phyloP scores from a whole-genome alignment of 176 grass and related monocot species.

The Metroxylon sagu region DNA sequence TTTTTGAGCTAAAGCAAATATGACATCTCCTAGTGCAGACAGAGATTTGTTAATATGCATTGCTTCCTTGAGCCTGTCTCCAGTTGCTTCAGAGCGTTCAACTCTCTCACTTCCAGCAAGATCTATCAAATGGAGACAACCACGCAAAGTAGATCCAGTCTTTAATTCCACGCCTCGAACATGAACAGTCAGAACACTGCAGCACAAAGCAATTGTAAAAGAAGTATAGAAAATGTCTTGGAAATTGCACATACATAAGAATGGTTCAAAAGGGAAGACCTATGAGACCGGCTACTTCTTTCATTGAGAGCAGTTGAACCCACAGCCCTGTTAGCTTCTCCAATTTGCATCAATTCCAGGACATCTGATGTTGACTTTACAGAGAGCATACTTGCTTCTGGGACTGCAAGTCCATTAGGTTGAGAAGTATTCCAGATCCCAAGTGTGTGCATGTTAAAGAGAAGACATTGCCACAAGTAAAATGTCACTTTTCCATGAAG shows the following conservation, averaged over 20 bases:
- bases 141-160: background rate
- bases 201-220: background rate
- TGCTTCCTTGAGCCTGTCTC: slow-evolving; percentile 22
- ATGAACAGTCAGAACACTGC: slow-evolving; percentile 17
- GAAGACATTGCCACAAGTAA: background rate
- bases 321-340: slow-evolving; percentile 78
- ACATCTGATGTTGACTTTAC: slow-evolving; percentile 86
- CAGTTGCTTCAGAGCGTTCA: slow-evolving; percentile 15
- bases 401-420: slow-evolving; percentile 81
- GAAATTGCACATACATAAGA: background rate
- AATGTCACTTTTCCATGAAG: background rate
- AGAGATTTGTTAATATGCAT: slow-evolving; percentile 18
- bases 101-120: slow-evolving; percentile 25
- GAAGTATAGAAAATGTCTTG: no score
- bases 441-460: slow-evolving; percentile 61
- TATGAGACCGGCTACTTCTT: slow-evolving; percentile 97
- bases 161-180: slow-evolving; percentile 15
- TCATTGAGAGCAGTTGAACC: slow-evolving; percentile 92
- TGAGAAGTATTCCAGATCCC: slow-evolving; percentile 92
- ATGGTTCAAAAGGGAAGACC: slow-evolving; percentile 22
- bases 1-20: slow-evolving; percentile 18
- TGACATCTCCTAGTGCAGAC: slow-evolving; percentile 19
- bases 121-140: slow-evolving; percentile 19
- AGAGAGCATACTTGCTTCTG: slow-evolving; percentile 77
- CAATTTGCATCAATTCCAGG: slow-evolving; percentile 80